Percentiles rank a stretch among this genome's conserved stretches.
Conservation (phyloP, 495 filamentous ascomycete species). For the Trichocladium uniseriatum region DNA sequence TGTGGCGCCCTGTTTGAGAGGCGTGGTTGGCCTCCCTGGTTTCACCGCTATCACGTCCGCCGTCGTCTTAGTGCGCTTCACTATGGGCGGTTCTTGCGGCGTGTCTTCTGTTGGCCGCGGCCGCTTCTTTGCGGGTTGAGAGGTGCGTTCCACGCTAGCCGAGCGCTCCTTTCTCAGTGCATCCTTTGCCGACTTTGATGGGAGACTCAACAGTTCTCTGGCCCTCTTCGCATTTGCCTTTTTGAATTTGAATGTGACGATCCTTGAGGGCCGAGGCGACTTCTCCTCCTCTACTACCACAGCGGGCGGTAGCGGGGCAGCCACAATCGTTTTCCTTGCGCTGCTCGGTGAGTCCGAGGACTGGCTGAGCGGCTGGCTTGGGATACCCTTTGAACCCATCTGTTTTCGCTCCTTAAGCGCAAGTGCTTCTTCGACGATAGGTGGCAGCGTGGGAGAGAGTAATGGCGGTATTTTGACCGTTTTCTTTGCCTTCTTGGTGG, state of each 20-base stretch:
- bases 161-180: slow-evolving; percentile 34
- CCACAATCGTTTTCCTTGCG: slow-evolving; percentile 29
- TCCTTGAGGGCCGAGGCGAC: slow-evolving; percentile 15
- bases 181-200: slow-evolving; percentile 33
- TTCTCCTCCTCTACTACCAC: slow-evolving; percentile 24
- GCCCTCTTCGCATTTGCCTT: slow-evolving; percentile 33
- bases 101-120: slow-evolving; percentile 31
- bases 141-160: slow-evolving; percentile 29
- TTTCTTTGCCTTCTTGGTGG: slow-evolving; percentile 28
- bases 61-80: slow-evolving; percentile 28
- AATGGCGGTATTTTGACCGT: slow-evolving; percentile 29
- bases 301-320: slow-evolving; percentile 10
- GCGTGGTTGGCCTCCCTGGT: slow-evolving; percentile 29
- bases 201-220: slow-evolving; percentile 36
- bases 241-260: slow-evolving; percentile 35
- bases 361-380: slow-evolving; percentile 22
- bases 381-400: slow-evolving; percentile 25
- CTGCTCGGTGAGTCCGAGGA: slow-evolving; percentile 29
- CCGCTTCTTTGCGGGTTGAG: slow-evolving; percentile 34
- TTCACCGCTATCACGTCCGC: slow-evolving; percentile 18
- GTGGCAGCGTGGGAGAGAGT: slow-evolving; percentile 40
- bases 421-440: slow-evolving; percentile 36
- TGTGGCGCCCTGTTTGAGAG: slow-evolving; percentile 34
- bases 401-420: slow-evolving; percentile 22
- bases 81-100: slow-evolving; percentile 13